A percentile compares a stretch with the other conserved stretches of the same genome.
phyloP scores from a whole-genome alignment of 164 flowering plant genomes.

The Nelumbo lutea region DNA sequence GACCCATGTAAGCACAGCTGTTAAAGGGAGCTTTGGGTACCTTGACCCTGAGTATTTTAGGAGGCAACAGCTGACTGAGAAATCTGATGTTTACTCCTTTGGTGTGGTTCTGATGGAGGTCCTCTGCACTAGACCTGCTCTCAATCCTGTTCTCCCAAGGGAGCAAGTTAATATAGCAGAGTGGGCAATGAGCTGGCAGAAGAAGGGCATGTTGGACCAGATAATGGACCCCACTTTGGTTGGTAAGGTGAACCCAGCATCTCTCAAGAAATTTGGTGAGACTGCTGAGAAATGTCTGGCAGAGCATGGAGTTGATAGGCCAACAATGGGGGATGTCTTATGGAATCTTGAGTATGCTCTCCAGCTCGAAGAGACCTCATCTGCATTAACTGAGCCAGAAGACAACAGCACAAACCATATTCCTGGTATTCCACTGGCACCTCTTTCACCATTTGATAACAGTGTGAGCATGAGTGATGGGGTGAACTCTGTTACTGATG shows the following conservation, averaged over 20 bases:
- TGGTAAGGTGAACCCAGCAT: constrained; percentile 74
- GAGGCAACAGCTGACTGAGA: constrained; percentile 86
- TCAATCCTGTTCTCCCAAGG: constrained; percentile 84
- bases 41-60: constrained; percentile 96
- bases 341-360: constrained; percentile 96
- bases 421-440: constrained; percentile 51
- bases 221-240: constrained; percentile 68
- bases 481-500: constrained; percentile 60
- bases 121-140: constrained; percentile 81
- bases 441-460: constrained; percentile 60
- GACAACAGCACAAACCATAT: constrained; percentile 92
- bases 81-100: constrained; percentile 93
- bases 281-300: constrained; percentile 91
- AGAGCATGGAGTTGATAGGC: constrained; percentile 86
- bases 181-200: constrained; percentile 96
- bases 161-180: constrained; percentile 95
- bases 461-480: constrained; percentile 64
- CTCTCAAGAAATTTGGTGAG: constrained; percentile 86
- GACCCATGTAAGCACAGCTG: constrained; percentile 95
- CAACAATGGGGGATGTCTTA: constrained; percentile 90
- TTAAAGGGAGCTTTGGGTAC: constrained; percentile 91
- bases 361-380: constrained; percentile 81
- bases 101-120: constrained; percentile 96
- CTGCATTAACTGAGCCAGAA: constrained; percentile 68
- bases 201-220: constrained; percentile 83